These are phyloP conservation scores for Calonectria pteridis DNA, from an alignment of 2,329 filamentous ascomycete species.

Conservation along the genomic window DNA sequence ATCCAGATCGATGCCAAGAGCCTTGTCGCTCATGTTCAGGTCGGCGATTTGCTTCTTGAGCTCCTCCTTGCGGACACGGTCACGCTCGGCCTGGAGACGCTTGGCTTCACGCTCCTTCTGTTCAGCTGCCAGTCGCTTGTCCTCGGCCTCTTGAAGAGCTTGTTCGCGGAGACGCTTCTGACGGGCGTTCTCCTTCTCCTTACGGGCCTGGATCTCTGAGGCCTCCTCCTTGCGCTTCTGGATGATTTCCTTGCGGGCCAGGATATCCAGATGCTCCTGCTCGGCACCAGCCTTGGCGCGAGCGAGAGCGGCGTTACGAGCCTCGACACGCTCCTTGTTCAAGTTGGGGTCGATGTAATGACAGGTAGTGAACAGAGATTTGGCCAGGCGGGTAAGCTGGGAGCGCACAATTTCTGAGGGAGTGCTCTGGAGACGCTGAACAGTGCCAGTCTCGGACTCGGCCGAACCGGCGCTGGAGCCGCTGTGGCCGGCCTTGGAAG, in stretches of 20 bases:
- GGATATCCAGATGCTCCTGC: slow-evolving; percentile 87
- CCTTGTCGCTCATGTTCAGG: slow-evolving; percentile 89
- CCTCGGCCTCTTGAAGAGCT: slow-evolving; percentile 90
- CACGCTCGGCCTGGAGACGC: slow-evolving; percentile 86
- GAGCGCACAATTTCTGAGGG: slow-evolving; percentile 97
- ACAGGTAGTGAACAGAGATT: slow-evolving; percentile 91
- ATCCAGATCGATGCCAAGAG: slow-evolving; percentile 79
- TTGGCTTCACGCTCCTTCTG: slow-evolving; percentile 91
- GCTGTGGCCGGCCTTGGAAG: slow-evolving; percentile 89
- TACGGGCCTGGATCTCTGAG: slow-evolving; percentile 87
- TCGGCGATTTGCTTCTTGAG: slow-evolving; percentile 93
- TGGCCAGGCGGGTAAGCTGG: slow-evolving; percentile 91
- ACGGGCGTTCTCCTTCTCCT: slow-evolving; percentile 92
- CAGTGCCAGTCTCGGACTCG: slow-evolving; percentile 84
- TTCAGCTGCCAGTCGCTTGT: slow-evolving; percentile 89
- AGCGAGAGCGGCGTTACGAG: slow-evolving; percentile 82
- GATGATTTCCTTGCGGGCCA: slow-evolving; percentile 90
- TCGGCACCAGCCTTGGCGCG: slow-evolving; percentile 91
- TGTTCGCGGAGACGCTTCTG: slow-evolving; percentile 89
- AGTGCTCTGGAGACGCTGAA: slow-evolving; percentile 97
- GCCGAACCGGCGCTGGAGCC: slow-evolving; percentile 89
- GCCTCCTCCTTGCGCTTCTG: slow-evolving; percentile 97
- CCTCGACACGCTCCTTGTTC: slow-evolving; percentile 83
- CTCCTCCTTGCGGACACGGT: slow-evolving; percentile 92
- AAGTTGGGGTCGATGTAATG: slow-evolving; percentile 95